Evolutionary conservation across 805 yeast species (phyloP).

Genomic region (Kluyveromyces starmeri): DNA sequence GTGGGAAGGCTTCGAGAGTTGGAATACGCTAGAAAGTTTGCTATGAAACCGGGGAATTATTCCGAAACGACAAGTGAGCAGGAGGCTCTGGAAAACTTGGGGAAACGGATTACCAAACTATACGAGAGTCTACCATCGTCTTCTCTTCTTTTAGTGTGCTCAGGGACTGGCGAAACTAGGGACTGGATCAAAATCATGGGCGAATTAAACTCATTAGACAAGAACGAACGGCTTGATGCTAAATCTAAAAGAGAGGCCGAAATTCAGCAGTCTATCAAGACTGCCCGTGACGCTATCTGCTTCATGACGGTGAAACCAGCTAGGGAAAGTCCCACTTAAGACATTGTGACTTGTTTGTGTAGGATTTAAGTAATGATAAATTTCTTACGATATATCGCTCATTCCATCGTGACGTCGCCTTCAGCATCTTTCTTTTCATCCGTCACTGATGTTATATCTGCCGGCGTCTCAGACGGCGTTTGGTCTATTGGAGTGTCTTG

Average conservation of each 20-base stretch:
- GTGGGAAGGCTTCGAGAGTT: constrained; percentile 52
- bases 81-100: constrained; percentile 27
- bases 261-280: constrained; percentile 37
- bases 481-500: constrained; percentile 4
- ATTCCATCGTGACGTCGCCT: constrained; percentile 13
- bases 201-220: constrained; percentile 36
- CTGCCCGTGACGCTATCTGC: constrained; percentile 54
- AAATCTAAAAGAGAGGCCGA: constrained; percentile 36
- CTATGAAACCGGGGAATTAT: constrained; percentile 19
- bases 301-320: constrained; percentile 41
- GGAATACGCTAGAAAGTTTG: constrained; percentile 35
- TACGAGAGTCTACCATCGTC: constrained; percentile 47
- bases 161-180: constrained; percentile 55
- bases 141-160: constrained; percentile 50
- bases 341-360: neutral
- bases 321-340: constrained; percentile 1
- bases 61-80: constrained; percentile 7
- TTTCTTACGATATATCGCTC: neutral
- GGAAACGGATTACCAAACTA: constrained; percentile 38
- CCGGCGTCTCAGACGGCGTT: neutral
- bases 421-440: constrained; percentile 15
- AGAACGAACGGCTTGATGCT: constrained; percentile 33
- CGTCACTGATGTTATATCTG: neutral
- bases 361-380: neutral
- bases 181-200: constrained; percentile 32